Evolutionary conservation across 2,329 filamentous ascomycete species (phyloP).

Genomic region (Paracorniculantispora psalliotae): DNA sequence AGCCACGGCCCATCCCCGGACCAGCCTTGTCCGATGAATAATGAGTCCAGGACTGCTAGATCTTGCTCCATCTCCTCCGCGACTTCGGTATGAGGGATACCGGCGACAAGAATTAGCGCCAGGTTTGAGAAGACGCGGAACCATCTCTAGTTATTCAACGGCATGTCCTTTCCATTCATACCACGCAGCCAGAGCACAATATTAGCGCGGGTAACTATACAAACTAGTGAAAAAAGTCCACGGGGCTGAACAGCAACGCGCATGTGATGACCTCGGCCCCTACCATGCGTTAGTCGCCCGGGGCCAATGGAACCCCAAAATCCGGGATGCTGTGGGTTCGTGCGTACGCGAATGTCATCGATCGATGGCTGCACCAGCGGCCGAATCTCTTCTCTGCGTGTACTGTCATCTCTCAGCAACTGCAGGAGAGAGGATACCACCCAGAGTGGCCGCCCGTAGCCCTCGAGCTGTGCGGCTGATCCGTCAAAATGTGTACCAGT

Average conservation of each 20-base stretch:
- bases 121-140: slow-evolving; percentile 47
- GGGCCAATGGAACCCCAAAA: slow-evolving; percentile 45
- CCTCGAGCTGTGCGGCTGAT: slow-evolving; percentile 39
- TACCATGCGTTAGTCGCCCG: slow-evolving; percentile 49
- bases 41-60: slow-evolving; percentile 38
- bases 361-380: slow-evolving; percentile 26
- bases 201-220: slow-evolving; percentile 26
- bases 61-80: slow-evolving; percentile 35
- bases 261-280: slow-evolving; percentile 48
- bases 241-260: slow-evolving; percentile 39
- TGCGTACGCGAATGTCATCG: slow-evolving; percentile 25
- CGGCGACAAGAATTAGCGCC: slow-evolving; percentile 37
- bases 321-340: slow-evolving; percentile 28
- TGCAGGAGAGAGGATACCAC: slow-evolving; percentile 37
- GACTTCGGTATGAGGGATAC: slow-evolving; percentile 30
- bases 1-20: slow-evolving; percentile 41
- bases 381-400: neutral
- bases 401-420: slow-evolving; percentile 23
- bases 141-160: slow-evolving; percentile 47
- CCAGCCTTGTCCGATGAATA: slow-evolving; percentile 43
- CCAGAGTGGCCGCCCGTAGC: slow-evolving; percentile 37
- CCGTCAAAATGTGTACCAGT: slow-evolving; percentile 41
- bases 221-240: slow-evolving; percentile 28
- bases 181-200: slow-evolving; percentile 36
- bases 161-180: slow-evolving; percentile 41